phyloP scores from a whole-genome alignment of 768 basidiomycete genomes.

The Trametes coccinea region DNA sequence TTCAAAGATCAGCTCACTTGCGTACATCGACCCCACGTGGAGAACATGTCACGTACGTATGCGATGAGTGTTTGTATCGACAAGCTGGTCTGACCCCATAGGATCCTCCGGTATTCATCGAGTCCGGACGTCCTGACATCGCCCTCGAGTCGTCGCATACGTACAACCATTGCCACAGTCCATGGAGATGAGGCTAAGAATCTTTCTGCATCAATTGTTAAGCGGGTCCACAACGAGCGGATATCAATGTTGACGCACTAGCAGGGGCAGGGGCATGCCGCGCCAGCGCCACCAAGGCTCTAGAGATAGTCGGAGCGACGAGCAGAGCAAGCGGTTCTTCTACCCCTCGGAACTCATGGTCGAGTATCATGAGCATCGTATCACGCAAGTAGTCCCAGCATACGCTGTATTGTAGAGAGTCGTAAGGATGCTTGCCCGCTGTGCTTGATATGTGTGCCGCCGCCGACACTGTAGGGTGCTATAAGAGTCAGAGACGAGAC shows the following conservation, averaged over 20 bases:
- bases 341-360: slow-evolving; percentile 45
- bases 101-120: slow-evolving; percentile 27
- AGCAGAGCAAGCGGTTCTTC: slow-evolving; percentile 54
- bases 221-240: not conserved
- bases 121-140: not conserved
- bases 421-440: slow-evolving; percentile 23
- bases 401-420: slow-evolving; percentile 40
- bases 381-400: slow-evolving; percentile 57
- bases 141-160: slow-evolving; percentile 30
- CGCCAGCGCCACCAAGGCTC: slow-evolving; percentile 45
- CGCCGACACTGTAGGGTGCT: slow-evolving; percentile 42
- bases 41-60: no score
- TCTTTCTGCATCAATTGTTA: slow-evolving; percentile 9
- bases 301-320: slow-evolving; percentile 50
- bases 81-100: not conserved
- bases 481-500: not conserved
- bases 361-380: slow-evolving; percentile 47
- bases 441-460: slow-evolving; percentile 43
- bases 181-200: slow-evolving; percentile 46
- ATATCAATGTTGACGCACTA: slow-evolving; percentile 12
- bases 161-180: slow-evolving; percentile 45
- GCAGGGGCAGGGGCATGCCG: not conserved
- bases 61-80: not conserved
- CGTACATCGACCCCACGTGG: no score
- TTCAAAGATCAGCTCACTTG: no score